A percentile compares a stretch with the other conserved stretches of the same genome.
phyloP scores from a whole-genome alignment of 805 yeast genomes.

The Brettanomyces anomalus region DNA sequence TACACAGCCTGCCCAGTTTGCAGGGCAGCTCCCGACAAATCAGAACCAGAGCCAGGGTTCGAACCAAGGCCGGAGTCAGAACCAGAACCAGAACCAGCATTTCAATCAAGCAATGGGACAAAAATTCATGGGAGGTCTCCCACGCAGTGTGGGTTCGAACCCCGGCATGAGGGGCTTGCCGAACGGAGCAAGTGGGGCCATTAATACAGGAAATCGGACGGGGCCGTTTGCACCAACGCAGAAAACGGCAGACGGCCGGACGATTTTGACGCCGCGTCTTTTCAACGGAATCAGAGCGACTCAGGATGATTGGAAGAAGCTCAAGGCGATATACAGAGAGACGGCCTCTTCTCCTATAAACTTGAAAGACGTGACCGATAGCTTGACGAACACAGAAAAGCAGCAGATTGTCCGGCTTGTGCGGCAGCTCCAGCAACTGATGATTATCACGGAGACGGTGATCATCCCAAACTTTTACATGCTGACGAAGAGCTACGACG shows the following conservation, averaged over 20 bases:
- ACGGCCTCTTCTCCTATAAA: conserved; percentile 59
- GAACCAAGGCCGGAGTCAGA: too few relatives aligned
- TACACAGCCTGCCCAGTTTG: too few relatives aligned
- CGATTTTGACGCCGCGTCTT: conserved; percentile 17
- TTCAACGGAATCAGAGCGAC: conserved; percentile 32
- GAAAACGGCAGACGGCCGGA: neutral
- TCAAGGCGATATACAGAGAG: conserved; percentile 59
- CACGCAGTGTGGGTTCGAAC: neutral
- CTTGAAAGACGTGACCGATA: conserved; percentile 54
- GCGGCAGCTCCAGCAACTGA: conserved; percentile 47
- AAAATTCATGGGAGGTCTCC: neutral
- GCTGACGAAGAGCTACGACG: conserved; percentile 65
- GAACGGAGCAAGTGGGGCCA: neutral
- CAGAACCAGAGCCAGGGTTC: conserved; percentile 21
- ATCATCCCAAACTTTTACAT: conserved; percentile 71
- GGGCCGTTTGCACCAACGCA: conserved; percentile 4
- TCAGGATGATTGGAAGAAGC: conserved; percentile 53
- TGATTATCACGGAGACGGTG: conserved; percentile 57
- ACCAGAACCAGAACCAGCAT: conserved; percentile 1
- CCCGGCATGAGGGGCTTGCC: neutral
- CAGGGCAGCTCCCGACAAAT: conserved; percentile 24
- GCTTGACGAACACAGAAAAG: conserved; percentile 57
- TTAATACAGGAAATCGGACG: conserved; percentile 8
- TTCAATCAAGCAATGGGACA: neutral
- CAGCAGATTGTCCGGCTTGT: conserved; percentile 46